Conservation (phyloP, 371 early-diverging fungal genomes). For the Saksenaea oblongispora region DNA sequence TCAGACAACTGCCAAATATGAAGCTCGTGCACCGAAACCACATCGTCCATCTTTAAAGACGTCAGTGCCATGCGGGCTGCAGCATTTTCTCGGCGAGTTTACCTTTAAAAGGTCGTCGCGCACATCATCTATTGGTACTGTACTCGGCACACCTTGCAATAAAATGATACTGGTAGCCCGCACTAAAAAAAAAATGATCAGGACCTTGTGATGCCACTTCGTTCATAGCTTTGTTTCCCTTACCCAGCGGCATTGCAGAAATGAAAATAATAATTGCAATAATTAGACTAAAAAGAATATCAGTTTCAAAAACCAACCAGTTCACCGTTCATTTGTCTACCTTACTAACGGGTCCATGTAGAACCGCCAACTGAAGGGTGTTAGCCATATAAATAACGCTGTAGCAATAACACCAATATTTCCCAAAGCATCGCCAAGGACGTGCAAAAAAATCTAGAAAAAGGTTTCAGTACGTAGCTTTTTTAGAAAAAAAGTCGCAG, state of each 20-base stretch:
- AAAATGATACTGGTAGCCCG: constrained; percentile 80
- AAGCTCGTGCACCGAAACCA: constrained; percentile 86
- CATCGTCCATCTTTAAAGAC: constrained; percentile 54
- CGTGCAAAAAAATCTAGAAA: constrained; percentile 82
- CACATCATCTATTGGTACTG: constrained; percentile 69
- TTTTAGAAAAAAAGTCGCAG: neutral
- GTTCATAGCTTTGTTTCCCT: neutral
- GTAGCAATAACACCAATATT: constrained; percentile 90
- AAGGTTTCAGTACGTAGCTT: neutral
- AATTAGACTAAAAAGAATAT: constrained; percentile 30
- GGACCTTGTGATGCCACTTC: too few species aligned
- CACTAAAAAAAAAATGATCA: constrained; percentile 64
- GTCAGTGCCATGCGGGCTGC: neutral
- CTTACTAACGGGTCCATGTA: constrained; percentile 79
- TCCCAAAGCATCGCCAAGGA: constrained; percentile 93
- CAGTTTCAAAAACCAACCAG: constrained; percentile 13
- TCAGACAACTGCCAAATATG: constrained; percentile 94
- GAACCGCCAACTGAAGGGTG: constrained; percentile 64
- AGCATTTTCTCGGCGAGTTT: neutral
- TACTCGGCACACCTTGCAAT: constrained; percentile 82
- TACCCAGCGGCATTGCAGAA: constrained; percentile 43
- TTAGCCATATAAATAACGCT: constrained; percentile 80
- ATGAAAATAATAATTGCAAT: constrained; percentile 43
- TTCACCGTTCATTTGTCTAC: constrained; percentile 12
- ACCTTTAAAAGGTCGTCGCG: constrained; percentile 53